Percentiles rank a stretch among this genome's conserved stretches.
phyloP scores from a whole-genome alignment of 2,329 filamentous ascomycete species.

The Fusarium burgessii region DNA sequence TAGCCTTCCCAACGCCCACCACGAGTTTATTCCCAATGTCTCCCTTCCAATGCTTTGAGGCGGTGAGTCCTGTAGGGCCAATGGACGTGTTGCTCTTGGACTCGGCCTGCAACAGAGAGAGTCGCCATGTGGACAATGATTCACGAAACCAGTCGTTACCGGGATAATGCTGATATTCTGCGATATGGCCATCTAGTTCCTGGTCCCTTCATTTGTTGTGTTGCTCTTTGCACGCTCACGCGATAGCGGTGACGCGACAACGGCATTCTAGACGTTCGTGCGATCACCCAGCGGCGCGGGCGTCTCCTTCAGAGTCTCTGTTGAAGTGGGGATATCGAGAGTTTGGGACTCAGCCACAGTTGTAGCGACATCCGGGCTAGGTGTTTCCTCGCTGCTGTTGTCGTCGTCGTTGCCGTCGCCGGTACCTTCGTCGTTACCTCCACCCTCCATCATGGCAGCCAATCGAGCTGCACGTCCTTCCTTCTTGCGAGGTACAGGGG shows the following conservation, averaged over 20 bases:
- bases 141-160: too few species aligned
- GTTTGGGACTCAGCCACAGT: slow-evolving; percentile 14
- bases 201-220: neutral
- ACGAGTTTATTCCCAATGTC: neutral
- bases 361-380: slow-evolving; percentile 5
- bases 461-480: slow-evolving; percentile 66
- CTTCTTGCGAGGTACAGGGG: slow-evolving; percentile 66
- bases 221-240: neutral
- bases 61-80: neutral
- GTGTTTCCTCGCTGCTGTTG: slow-evolving; percentile 48
- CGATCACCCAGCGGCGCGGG: slow-evolving; percentile 19
- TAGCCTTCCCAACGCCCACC: neutral
- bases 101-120: neutral
- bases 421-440: slow-evolving; percentile 51
- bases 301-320: slow-evolving; percentile 27
- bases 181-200: neutral
- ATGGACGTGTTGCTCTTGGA: neutral
- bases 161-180: too few species aligned
- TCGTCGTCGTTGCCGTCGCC: slow-evolving; percentile 48
- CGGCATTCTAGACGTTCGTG: slow-evolving; percentile 21
- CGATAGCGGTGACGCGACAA: neutral
- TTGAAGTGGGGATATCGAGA: slow-evolving; percentile 22
- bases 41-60: neutral
- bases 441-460: slow-evolving; percentile 63
- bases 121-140: neutral